Evolutionary conservation across 208 protist species (phyloP).

Genomic region (Herpetomonas muscarum): DNA sequence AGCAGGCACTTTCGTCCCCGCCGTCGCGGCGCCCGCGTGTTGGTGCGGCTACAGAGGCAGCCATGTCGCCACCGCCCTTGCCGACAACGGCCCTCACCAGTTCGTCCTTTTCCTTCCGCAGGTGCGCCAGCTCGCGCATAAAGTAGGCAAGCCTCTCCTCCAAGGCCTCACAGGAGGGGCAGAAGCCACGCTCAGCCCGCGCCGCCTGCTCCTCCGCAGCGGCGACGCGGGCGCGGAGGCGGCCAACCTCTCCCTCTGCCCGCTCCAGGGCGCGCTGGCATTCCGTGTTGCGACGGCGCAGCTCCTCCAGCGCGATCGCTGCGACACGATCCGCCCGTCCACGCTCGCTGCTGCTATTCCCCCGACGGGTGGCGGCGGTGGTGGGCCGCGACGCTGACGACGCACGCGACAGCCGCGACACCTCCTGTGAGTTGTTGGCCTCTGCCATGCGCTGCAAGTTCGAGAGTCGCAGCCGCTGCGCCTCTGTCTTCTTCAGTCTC

Average conservation of each 20-base stretch:
- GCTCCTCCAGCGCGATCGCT: conserved; percentile 36
- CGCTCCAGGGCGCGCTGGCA: conserved; percentile 31
- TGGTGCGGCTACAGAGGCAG: too few species aligned
- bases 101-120: conserved; percentile 30
- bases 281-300: conserved; percentile 43
- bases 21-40: too few species aligned
- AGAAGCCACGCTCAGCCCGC: conserved; percentile 4
- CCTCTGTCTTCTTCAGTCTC: neutral
- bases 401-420: too few species aligned
- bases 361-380: neutral
- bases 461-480: neutral
- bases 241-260: neutral
- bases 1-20: neutral
- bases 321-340: conserved; percentile 10
- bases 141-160: conserved; percentile 22
- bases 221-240: neutral
- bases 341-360: neutral
- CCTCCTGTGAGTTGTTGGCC: too few species aligned
- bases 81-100: conserved; percentile 10
- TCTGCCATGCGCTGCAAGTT: neutral
- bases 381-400: neutral
- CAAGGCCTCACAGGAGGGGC: conserved; percentile 7
- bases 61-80: too few species aligned
- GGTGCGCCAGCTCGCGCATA: conserved; percentile 24
- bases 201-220: conserved; percentile 15